These are phyloP conservation scores for Entomophthora muscae DNA, from an alignment of 371 early-diverging fungal species.

Conservation along the genomic window DNA sequence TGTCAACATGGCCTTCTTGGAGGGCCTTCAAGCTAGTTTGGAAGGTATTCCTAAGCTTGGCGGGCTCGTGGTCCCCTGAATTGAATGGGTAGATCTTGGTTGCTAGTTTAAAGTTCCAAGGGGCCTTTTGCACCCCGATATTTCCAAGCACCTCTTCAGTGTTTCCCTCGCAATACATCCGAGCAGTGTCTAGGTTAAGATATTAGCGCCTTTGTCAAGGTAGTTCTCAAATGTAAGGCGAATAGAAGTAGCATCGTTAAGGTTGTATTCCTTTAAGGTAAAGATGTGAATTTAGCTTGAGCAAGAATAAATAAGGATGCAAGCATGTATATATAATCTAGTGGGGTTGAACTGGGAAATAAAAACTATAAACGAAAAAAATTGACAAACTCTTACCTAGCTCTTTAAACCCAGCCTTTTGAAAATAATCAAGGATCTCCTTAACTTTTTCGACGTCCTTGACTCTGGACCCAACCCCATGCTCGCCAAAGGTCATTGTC, in stretches of 20 bases:
- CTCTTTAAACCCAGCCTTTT: slow-evolving; percentile 22
- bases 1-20: slow-evolving; percentile 20
- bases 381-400: slow-evolving; percentile 15
- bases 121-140: slow-evolving; percentile 14
- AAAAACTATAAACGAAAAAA: too few species aligned
- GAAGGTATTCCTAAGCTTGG: slow-evolving; percentile 22
- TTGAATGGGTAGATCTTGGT: slow-evolving; percentile 36
- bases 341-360: too few species aligned
- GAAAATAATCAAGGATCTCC: slow-evolving; percentile 21
- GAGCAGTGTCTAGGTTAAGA: slow-evolving; percentile 18
- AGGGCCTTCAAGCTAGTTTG: slow-evolving; percentile 17
- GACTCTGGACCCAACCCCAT: slow-evolving; percentile 16
- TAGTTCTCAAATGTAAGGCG: too few species aligned
- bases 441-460: slow-evolving; percentile 16
- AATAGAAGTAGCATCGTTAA: too few species aligned
- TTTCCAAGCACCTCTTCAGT: slow-evolving; percentile 28
- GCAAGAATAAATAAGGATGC: too few species aligned
- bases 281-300: too few species aligned
- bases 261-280: too few species aligned
- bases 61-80: slow-evolving; percentile 28
- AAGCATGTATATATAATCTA: too few species aligned
- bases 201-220: too few species aligned
- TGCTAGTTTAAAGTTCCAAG: slow-evolving; percentile 17
- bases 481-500: slow-evolving; percentile 11
- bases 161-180: slow-evolving; percentile 25